Base-by-base conservation (phyloP, 2,329 filamentous ascomycete species). In the Pestalotiopsis fici region DNA sequence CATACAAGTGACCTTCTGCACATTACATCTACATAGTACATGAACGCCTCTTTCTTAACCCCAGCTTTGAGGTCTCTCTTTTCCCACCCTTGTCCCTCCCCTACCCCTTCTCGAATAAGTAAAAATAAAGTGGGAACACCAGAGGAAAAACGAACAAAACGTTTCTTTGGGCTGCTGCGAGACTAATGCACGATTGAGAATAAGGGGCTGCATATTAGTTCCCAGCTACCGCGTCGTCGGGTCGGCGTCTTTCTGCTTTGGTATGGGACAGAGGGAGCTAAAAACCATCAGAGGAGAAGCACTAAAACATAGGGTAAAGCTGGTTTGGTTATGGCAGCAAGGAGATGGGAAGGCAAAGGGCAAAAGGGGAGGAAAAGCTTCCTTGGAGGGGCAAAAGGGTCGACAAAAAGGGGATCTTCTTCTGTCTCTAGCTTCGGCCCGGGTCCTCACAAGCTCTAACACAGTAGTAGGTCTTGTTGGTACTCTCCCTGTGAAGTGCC, bases 131-230 rank as follows among this genome's bases (percentile, higher is more conserved):
- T 31, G 31, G 27, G 28, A 27, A 60, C n/a, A 59, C 57, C 7
- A 11, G 57, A 37, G 18, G n/a, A 21, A 6, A 31, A 23, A 37
- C 9, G n/a, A 60, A 60, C 27, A 31, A 31, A 60, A 39, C 57
- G 57, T 60, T 60, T 60, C 55, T 31, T 57, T 27, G 55, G 55
- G 11, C 23, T 7, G 55, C 67, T 68, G 64, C 67, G n/a, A 66
- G 57, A 54, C 67, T 68, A 68, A 66, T 68, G 67, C 67, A 68
- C 66, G 64, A 37, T 65, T 68, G 60, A 66, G 43, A 56, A 50
- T 50, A 50, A 18, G 65, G 64, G 64, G 47, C 35, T 59, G 67
- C 64, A 68, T 66, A 50, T 50, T n/a, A 6, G 39, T 47, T 66
- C 39, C 66, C 67, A 64, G 50, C 59, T 50, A 68, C 67, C 67